Evolutionary conservation across 2,329 filamentous ascomycete species (phyloP).

Genomic region (Cryphonectria naterciae): DNA sequence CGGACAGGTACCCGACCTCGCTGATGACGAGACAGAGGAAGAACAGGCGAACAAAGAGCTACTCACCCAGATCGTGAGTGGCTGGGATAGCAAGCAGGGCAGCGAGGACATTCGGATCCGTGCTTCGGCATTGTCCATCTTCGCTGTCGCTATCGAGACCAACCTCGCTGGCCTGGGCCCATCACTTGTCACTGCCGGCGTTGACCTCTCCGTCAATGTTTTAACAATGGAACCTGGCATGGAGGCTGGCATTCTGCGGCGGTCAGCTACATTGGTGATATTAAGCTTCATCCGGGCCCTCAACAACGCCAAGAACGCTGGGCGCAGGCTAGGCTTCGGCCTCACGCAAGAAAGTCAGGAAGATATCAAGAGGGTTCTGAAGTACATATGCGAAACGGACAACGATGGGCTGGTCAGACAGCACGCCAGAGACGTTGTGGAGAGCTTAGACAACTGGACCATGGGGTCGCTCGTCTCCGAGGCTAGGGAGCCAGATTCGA

Average conservation of each 20-base stretch:
- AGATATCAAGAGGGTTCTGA: conserved; percentile 65
- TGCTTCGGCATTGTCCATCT: conserved; percentile 69
- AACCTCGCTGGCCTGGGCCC: conserved; percentile 61
- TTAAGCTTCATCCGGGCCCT: conserved; percentile 65
- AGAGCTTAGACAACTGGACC: conserved; percentile 67
- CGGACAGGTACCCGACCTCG: conserved; percentile 54
- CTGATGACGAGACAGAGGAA: conserved; percentile 50
- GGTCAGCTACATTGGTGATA: conserved; percentile 67
- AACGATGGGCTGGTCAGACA: conserved; percentile 69
- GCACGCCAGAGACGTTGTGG: conserved; percentile 69
- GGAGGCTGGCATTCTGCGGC: conserved; percentile 66
- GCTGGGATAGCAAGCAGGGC: conserved; percentile 69
- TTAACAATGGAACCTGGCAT: conserved; percentile 64
- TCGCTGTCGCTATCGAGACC: conserved; percentile 63
- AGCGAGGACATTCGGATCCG: conserved; percentile 73
- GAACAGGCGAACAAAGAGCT: conserved; percentile 53
- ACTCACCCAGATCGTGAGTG: conserved; percentile 63
- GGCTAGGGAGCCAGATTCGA: conserved; percentile 17
- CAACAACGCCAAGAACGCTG: conserved; percentile 53
- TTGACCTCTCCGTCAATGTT: conserved; percentile 67
- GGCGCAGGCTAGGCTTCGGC: conserved; percentile 55
- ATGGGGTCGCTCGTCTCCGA: conserved; percentile 40
- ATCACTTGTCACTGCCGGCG: conserved; percentile 54
- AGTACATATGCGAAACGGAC: conserved; percentile 68
- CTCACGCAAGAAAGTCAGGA: conserved; percentile 58